Conservation (phyloP, 192 early-diverging fungal genomes). For the Coemansia aciculifera region DNA sequence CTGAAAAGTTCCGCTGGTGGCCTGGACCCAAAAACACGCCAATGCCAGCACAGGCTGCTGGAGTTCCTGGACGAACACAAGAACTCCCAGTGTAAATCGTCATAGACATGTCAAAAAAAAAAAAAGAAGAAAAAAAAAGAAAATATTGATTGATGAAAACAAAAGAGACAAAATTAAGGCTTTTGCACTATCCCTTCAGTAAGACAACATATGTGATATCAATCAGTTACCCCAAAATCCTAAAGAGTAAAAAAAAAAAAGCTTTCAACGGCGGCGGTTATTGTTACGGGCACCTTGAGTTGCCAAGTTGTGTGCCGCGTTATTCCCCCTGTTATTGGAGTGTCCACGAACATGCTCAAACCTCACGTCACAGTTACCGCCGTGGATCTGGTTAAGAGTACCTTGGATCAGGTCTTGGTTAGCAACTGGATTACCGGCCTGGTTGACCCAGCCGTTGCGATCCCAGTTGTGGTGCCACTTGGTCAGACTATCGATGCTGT, state of each 20-base stretch:
- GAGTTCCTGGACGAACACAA: not conserved
- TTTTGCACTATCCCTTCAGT: not conserved
- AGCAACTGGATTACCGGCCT: not conserved
- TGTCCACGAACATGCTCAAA: conserved; percentile 9
- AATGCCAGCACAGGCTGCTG: not conserved
- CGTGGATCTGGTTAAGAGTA: not conserved
- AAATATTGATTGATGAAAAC: not conserved
- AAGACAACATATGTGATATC: not conserved
- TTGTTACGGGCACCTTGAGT: not conserved
- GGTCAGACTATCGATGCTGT: conserved; percentile 26
- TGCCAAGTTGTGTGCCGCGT: conserved; percentile 11
- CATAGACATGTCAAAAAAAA: not conserved
- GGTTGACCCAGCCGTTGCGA: conserved; percentile 14
- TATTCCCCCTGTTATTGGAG: conserved; percentile 5
- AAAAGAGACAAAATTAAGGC: not conserved
- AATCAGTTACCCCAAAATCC: not conserved
- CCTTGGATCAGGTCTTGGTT: conserved; percentile 22
- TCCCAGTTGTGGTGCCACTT: conserved; percentile 26
- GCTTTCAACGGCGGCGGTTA: not conserved
- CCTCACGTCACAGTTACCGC: not conserved
- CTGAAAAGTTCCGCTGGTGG: not conserved
- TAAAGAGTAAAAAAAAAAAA: not conserved
- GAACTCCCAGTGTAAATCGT: not conserved
- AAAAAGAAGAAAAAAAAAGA: not conserved
- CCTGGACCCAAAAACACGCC: not conserved